Percentiles rank a stretch among this genome's conserved stretches.
phyloP scores from a whole-genome alignment of 176 grass and related monocot genomes.

The Juncus inflexus region DNA sequence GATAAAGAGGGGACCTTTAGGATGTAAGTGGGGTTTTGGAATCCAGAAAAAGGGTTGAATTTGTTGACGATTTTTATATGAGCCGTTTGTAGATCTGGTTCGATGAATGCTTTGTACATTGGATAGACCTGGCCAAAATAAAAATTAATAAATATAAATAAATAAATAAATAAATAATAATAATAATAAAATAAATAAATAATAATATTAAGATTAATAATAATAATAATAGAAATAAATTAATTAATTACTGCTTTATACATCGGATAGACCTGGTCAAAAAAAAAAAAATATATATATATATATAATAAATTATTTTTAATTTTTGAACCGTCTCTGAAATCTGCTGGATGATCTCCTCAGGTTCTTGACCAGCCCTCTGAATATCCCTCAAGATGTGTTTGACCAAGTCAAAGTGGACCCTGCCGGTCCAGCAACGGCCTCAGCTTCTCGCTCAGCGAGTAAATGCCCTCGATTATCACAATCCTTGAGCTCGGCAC shows the following conservation, averaged over 20 bases:
- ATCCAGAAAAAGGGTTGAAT: slow-evolving; percentile 74
- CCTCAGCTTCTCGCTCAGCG: slow-evolving; percentile 81
- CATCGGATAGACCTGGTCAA: slow-evolving; percentile 79
- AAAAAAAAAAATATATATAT: slow-evolving; percentile 13
- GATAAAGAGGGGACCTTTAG: slow-evolving; percentile 47
- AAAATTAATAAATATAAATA: too few relatives aligned
- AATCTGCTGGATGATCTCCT: slow-evolving; percentile 98
- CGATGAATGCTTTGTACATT: slow-evolving; percentile 99
- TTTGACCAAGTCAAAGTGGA: slow-evolving; percentile 99
- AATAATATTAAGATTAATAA: too few relatives aligned
- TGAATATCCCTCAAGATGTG: slow-evolving; percentile 95
- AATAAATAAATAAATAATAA: too few relatives aligned
- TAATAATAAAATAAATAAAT: too few relatives aligned
- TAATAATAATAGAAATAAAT: too few relatives aligned
- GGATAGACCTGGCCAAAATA: too few relatives aligned
- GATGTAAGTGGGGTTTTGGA: slow-evolving; percentile 99
- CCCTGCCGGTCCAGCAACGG: slow-evolving; percentile 82
- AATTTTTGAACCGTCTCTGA: slow-evolving; percentile 73
- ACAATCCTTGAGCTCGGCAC: slow-evolving; percentile 74
- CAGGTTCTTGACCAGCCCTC: slow-evolving; percentile 89
- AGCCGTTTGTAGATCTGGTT: slow-evolving; percentile 82
- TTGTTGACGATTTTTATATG: slow-evolving; percentile 97
- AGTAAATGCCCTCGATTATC: slow-evolving; percentile 96
- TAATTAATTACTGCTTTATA: too few relatives aligned
- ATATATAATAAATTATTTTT: slow-evolving; percentile 22